Evolutionary conservation across 495 filamentous ascomycete species (phyloP).

Genomic region (Aspergillus panamensis): DNA sequence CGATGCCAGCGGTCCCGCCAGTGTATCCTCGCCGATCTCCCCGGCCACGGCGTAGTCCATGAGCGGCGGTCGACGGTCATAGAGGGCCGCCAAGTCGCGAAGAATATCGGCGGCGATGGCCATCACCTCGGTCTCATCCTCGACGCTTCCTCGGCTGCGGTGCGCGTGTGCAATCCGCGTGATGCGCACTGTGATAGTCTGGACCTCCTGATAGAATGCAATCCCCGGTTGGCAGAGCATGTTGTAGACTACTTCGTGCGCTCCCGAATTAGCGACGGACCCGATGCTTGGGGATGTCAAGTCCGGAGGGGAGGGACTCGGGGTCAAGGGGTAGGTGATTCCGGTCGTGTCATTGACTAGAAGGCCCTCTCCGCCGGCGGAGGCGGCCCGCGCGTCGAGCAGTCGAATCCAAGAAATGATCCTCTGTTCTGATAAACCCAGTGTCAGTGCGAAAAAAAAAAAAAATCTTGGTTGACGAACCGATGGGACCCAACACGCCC

Average conservation of each 20-base stretch:
- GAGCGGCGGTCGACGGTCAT: background rate
- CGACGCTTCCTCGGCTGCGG: background rate
- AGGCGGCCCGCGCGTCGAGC: background rate
- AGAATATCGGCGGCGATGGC: background rate
- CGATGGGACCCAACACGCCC: background rate
- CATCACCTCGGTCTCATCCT: background rate
- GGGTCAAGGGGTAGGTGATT: background rate
- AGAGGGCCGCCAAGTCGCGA: background rate
- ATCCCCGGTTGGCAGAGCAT: background rate
- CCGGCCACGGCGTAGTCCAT: background rate
- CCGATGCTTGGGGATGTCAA: background rate
- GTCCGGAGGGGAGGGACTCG: background rate
- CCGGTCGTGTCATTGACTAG: background rate
- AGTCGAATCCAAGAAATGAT: background rate
- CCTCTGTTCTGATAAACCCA: background rate
- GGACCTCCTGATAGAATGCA: background rate
- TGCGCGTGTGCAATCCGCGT: background rate
- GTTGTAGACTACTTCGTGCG: background rate
- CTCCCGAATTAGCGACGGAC: background rate
- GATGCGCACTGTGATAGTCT: background rate
- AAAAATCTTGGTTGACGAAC: background rate
- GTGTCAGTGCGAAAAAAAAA: background rate
- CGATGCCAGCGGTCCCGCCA: background rate
- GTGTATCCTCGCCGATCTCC: background rate
- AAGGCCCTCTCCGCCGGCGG: background rate